Evolutionary conservation across 768 basidiomycete species (phyloP), one percentile per base, ranked within the genome.

Genomic region (Solioccasus polychromus): DNA sequence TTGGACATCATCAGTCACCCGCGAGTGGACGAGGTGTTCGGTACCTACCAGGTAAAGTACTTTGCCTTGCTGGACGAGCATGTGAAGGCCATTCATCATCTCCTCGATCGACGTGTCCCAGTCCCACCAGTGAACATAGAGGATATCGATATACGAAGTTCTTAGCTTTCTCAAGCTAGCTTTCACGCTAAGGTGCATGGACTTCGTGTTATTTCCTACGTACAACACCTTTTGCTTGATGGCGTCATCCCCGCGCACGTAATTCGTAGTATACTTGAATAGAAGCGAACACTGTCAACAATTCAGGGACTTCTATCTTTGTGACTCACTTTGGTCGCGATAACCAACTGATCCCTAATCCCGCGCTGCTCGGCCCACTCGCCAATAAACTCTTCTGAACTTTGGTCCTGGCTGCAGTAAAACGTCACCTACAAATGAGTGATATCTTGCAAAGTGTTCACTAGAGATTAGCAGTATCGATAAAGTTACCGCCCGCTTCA

Each of bases 61-160:
- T 47, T 75, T 77, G 38, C 73, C 71, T 30, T 60, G 54, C 28
- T 60, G 62, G 44, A 76, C 71, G 24, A 76, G 56, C 9, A 62
- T 60, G 53, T 75, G 70, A 5, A 78, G 57, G 11, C 59, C 56
- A 32, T 69, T 68, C 75, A 75, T 73, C n/a, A 75, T 52, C 51
- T 78, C 76, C 39, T 69, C 63, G 24, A 76, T 67, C 8, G 66
- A 68, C 4, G 71, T 72, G 10, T 67, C 57, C 45, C 64, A 73
- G 45, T 76, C 74, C 77, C 72, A 71, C 66, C 68, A 75, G 52
- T 80, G 79, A 2, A 80, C 52, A 50, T 80, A 79, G 18, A 81
- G 58, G 42, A 82, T 69, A 50, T 80, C 79, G 55, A 80, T 71
- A 48, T 76, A 85, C n/a, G 71, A 64, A 0, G 80, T 83, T 29